Conservation (phyloP, 2,329 filamentous ascomycete genomes). For the Stachybotrys chartarum region DNA sequence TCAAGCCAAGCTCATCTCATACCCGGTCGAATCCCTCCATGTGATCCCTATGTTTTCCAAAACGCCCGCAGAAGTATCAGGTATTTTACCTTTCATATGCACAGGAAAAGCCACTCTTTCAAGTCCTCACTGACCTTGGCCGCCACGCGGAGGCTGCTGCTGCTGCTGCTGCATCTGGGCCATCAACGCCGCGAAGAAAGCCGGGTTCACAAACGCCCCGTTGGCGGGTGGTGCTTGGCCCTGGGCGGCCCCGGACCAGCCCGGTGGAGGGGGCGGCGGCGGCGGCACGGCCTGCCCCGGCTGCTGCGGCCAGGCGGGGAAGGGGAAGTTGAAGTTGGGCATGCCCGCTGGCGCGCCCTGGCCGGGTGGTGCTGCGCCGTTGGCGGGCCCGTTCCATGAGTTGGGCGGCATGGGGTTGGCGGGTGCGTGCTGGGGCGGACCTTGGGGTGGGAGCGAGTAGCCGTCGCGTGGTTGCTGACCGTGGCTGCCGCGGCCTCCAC, state of each 20-base stretch:
- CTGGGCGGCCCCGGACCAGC: constrained; percentile 21
- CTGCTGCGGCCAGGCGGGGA: constrained; percentile 34
- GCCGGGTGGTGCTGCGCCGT: constrained; percentile 4
- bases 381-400: constrained; percentile 9
- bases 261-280: constrained; percentile 30
- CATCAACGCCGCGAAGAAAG: constrained; percentile 46
- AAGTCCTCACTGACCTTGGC: constrained; percentile 13
- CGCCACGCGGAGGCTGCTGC: constrained; percentile 20
- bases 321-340: constrained; percentile 35
- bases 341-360: constrained; percentile 14
- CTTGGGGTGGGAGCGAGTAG: constrained; percentile 32
- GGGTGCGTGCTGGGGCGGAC: constrained; percentile 17
- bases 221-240: constrained; percentile 25
- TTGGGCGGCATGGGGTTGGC: constrained; percentile 25
- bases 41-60: not conserved
- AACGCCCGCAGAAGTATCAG: not conserved
- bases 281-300: constrained; percentile 17
- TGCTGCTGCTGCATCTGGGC: constrained; percentile 29
- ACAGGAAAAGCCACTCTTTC: not conserved
- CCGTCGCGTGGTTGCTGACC: constrained; percentile 25
- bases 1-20: no score
- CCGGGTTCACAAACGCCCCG: constrained; percentile 48
- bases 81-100: not conserved
- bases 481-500: constrained; percentile 29
- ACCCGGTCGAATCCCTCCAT: no score